phyloP scores from a whole-genome alignment of 345 rosid genomes.

The Citrus sinensis region DNA sequence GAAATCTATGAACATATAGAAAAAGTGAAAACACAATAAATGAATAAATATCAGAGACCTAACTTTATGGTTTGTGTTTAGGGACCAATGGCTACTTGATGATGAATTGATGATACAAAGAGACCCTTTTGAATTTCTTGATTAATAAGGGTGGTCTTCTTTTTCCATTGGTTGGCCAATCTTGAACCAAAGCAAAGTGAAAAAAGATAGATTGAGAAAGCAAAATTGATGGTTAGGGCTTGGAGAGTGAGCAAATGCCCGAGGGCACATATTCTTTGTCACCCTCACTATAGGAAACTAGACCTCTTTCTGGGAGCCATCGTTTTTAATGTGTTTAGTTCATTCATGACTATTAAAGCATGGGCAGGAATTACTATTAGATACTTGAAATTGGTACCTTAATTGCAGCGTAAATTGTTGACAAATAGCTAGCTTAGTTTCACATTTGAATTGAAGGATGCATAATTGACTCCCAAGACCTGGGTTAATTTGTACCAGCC shows the following conservation, averaged over 20 bases:
- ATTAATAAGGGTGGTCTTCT: slow-evolving; percentile 1
- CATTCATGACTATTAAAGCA: neutral
- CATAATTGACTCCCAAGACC: neutral
- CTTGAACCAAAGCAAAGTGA: slow-evolving; percentile 4
- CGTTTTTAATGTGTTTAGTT: neutral
- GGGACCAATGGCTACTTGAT: slow-evolving; percentile 2
- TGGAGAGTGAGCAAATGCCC: neutral
- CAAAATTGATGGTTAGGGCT: slow-evolving; percentile 31
- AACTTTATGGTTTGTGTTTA: slow-evolving; percentile 4
- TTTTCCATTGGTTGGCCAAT: slow-evolving; percentile 15
- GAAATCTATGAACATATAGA: neutral
- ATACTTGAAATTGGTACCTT: neutral
- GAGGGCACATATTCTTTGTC: slow-evolving; percentile 30
- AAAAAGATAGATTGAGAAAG: slow-evolving; percentile 21
- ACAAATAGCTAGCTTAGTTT: neutral
- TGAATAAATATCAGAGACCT: neutral
- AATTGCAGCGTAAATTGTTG: neutral
- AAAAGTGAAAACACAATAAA: neutral
- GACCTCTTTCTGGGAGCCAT: neutral
- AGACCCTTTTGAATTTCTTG: slow-evolving; percentile 7
- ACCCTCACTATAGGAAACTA: neutral
- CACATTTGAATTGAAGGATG: neutral
- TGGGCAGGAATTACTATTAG: neutral
- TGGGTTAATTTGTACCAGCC: neutral
- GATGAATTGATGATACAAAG: neutral